Evolutionary conservation across 2,329 filamentous ascomycete species (phyloP), one percentile per base, ranked within the genome.

Genomic region (Xylaria sp.): DNA sequence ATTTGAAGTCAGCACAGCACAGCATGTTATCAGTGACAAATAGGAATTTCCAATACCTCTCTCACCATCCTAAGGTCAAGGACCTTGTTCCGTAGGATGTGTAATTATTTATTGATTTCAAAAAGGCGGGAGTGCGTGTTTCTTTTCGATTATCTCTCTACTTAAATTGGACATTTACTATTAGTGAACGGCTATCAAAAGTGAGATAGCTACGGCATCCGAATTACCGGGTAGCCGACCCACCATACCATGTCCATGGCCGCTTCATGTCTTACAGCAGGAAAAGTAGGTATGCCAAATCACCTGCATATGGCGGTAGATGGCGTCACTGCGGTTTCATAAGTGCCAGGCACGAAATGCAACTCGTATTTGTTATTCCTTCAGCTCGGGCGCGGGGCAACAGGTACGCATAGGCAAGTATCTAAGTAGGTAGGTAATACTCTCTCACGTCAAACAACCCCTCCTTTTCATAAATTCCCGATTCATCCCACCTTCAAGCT

Each of bases 291-390:
- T 24, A 68, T 68, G 48, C 65, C 68, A 69, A 66, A 70, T 69
- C 66, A 69, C 69, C 30, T 58, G 66, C 66, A 70, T 64, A 67
- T 69, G 67, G 62, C 64, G 61, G 61, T 42, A 64, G 21, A 70
- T 68, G 61, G 68, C 68, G 65, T 70, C 68, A 71, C 69, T 55
- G 6, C 39, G 45, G 62, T 65, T 62, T 67, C 64, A 69, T 56
- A 39, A 34, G 61, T n/a, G 17, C 11, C 19, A 27, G 14, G 12
- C 36, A 21, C 45, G 36, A 57, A 50, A 36, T 27, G 45, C 32
- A 21, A 42, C 50, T 50, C 51, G 30, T 17, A 58, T 51, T 58
- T 64, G 54, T 39, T 57, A 58, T 58, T 32, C 45, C 45, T 57
- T 11, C 42, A 39, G 11, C 39, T 57, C 19, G 7, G n/a, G 27